phyloP scores from a whole-genome alignment of 495 filamentous ascomycete species.

The Penicillium chermesinum region DNA sequence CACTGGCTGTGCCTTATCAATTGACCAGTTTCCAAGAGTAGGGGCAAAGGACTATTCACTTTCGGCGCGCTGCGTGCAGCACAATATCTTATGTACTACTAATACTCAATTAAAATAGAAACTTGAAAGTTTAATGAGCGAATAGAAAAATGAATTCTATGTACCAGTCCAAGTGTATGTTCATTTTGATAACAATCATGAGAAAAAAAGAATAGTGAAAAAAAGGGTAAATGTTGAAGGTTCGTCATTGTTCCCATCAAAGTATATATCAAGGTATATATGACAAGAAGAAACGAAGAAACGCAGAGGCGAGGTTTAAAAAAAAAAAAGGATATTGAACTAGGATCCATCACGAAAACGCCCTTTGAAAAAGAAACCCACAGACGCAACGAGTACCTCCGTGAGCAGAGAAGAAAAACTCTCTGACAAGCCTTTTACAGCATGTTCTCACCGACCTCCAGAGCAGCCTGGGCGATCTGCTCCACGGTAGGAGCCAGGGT shows the following conservation, averaged over 20 bases:
- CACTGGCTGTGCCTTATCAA: neutral
- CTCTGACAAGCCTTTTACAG: neutral
- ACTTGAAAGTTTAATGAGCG: no score
- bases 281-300: neutral
- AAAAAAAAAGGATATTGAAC: neutral
- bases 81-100: no score
- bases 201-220: no score
- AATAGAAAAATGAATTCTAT: neutral
- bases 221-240: neutral
- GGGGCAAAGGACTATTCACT: neutral
- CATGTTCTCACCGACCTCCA: neutral
- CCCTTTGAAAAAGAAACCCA: neutral
- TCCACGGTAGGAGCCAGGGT: conserved; percentile 10
- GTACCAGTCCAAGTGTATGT: neutral
- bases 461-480: neutral
- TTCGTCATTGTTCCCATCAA: neutral
- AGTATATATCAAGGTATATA: neutral
- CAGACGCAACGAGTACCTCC: neutral
- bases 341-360: neutral
- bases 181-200: neutral
- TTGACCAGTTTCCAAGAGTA: neutral
- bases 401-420: neutral
- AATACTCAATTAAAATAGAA: no score
- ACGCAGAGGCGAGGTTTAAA: neutral
- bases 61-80: neutral